Evolutionary conservation across 805 yeast genomes (phyloP).

Genomic region (Lachancea kluyveri): DNA sequence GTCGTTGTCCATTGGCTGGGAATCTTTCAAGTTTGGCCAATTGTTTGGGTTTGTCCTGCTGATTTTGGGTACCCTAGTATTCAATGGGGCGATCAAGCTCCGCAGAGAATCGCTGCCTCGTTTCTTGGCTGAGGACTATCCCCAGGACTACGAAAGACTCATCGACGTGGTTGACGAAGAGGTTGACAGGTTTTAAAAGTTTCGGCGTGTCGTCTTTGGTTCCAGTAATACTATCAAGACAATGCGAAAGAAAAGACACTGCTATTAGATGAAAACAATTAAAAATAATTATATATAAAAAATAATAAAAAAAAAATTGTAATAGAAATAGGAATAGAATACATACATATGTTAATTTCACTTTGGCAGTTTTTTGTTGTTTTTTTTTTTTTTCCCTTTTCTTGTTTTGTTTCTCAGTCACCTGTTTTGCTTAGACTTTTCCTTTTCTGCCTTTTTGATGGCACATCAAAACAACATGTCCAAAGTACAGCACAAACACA

Average conservation of each 20-base stretch:
- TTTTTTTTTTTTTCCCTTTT: no score
- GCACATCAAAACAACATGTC: constrained; percentile 43
- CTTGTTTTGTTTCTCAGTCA: no score
- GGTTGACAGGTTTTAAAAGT: constrained; percentile 31
- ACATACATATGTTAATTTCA: no score
- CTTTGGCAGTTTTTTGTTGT: no score
- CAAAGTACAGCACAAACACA: constrained; percentile 51
- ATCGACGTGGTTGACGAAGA: constrained; percentile 37
- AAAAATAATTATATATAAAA: no score
- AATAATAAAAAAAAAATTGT: no score
- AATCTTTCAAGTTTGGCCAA: constrained; percentile 55
- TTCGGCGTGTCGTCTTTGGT: neutral
- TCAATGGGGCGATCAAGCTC: constrained; percentile 61
- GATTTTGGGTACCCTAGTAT: constrained; percentile 67
- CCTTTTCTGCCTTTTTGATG: neutral
- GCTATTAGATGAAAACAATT: no score
- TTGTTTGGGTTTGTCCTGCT: constrained; percentile 55
- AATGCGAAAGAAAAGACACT: neutral
- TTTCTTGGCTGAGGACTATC: constrained; percentile 34
- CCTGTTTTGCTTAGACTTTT: no score
- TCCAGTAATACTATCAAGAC: neutral
- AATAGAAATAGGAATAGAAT: no score
- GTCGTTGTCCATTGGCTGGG: constrained; percentile 72
- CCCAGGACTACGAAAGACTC: constrained; percentile 18
- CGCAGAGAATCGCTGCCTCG: constrained; percentile 42